A percentile compares a stretch with the other conserved stretches of the same genome.
These are phyloP conservation scores for Mortierella sp. DNA, from an alignment of 371 early-diverging fungal genomes.

Conservation along the genomic window DNA sequence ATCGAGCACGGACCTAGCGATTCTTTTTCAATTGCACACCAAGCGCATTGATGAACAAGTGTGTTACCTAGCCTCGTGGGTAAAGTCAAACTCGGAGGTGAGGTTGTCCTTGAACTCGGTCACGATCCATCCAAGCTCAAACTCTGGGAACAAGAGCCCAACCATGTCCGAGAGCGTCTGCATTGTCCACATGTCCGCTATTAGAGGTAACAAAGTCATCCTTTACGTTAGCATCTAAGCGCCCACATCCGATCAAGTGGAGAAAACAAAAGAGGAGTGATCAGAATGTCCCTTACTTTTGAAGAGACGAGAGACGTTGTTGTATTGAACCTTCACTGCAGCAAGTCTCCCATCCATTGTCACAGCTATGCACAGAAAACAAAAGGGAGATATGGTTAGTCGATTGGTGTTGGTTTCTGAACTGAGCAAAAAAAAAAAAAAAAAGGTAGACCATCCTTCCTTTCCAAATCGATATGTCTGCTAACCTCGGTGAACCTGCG, in stretches of 20 bases:
- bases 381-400: not conserved
- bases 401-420: not conserved
- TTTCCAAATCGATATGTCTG: not conserved
- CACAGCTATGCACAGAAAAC: constrained; percentile 37
- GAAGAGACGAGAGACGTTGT: constrained; percentile 59
- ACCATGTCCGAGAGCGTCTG: constrained; percentile 75
- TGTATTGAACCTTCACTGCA: constrained; percentile 67
- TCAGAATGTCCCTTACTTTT: constrained; percentile 22
- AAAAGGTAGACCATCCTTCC: not conserved
- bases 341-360: constrained; percentile 60
- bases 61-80: constrained; percentile 71
- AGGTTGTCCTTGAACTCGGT: constrained; percentile 88
- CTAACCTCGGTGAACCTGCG: constrained; percentile 61
- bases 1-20: not conserved
- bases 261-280: not conserved
- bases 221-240: not conserved
- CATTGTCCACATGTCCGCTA: constrained; percentile 68
- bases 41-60: not conserved
- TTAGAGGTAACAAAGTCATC: constrained; percentile 13
- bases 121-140: constrained; percentile 93
- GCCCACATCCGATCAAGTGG: not conserved
- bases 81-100: constrained; percentile 92
- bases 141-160: constrained; percentile 84
- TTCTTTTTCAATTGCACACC: not conserved
- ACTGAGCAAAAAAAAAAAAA: not conserved